phyloP scores from a whole-genome alignment of 345 rosid genomes.

The Populus pruinosa region DNA sequence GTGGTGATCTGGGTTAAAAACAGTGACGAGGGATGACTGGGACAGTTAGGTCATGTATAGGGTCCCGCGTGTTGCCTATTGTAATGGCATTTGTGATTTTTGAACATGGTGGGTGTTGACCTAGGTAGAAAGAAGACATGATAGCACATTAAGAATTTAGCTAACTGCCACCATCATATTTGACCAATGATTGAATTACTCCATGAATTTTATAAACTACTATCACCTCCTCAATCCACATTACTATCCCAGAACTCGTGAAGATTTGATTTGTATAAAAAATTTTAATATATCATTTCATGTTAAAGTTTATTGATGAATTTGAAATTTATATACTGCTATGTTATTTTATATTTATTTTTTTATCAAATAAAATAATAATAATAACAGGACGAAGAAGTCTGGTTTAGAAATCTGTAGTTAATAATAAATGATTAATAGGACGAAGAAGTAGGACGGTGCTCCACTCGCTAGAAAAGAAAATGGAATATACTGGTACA shows the following conservation, averaged over 20 bases:
- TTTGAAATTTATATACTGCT: no score
- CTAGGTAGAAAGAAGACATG: slow-evolving; percentile 8
- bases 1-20: neutral
- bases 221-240: neutral
- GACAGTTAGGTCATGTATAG: neutral
- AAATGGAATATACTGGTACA: no score
- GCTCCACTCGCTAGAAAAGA: no score
- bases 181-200: slow-evolving; percentile 24
- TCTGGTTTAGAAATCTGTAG: neutral
- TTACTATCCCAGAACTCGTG: no score
- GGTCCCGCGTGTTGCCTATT: slow-evolving; percentile 24
- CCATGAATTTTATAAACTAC: slow-evolving; percentile 21
- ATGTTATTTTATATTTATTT: no score
- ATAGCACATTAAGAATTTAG: slow-evolving; percentile 7
- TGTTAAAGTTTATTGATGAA: no score
- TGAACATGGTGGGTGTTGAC: slow-evolving; percentile 43
- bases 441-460: no score
- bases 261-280: no score
- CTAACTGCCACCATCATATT: slow-evolving; percentile 1
- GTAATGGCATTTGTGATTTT: slow-evolving; percentile 12
- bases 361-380: no score
- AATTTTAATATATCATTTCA: no score
- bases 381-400: no score
- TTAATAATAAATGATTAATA: neutral
- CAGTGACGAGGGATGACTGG: neutral